A percentile compares a stretch with the other conserved stretches of the same genome.
Evolutionary conservation across 306 rosid genomes (phyloP).

Genomic region (Gynostemma pentaphyllum): DNA sequence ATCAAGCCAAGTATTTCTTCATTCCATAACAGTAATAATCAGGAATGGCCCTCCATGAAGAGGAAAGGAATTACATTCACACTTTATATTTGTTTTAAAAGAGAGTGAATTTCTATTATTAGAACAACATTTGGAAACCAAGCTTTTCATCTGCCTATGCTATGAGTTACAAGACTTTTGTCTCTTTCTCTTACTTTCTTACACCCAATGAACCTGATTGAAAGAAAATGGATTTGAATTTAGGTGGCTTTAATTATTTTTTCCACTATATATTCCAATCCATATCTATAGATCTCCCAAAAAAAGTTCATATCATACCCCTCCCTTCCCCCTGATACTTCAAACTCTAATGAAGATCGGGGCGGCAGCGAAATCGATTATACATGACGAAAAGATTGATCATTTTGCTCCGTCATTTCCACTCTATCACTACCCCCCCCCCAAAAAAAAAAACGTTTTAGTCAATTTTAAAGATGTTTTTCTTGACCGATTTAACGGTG

Average conservation of each 20-base stretch:
- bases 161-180: background rate
- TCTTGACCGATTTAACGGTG: too few relatives aligned
- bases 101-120: background rate
- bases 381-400: background rate
- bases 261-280: conserved; percentile 1
- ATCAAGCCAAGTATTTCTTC: too few relatives aligned
- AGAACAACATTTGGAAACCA: background rate
- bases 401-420: background rate
- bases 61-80: background rate
- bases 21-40: too few relatives aligned
- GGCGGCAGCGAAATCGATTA: background rate
- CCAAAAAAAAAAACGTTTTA: too few relatives aligned
- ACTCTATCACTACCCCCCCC: background rate
- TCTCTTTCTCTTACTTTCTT: too few relatives aligned
- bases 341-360: too few relatives aligned
- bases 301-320: background rate
- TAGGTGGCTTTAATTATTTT: too few relatives aligned
- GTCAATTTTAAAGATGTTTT: too few relatives aligned
- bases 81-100: background rate
- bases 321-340: background rate
- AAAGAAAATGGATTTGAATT: background rate
- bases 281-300: background rate
- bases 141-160: background rate
- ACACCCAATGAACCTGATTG: background rate
- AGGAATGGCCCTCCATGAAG: background rate